Evolutionary conservation across 306 rosid species (phyloP), one percentile per base, ranked within the genome.

Genomic region (Acacia melanoxylon): DNA sequence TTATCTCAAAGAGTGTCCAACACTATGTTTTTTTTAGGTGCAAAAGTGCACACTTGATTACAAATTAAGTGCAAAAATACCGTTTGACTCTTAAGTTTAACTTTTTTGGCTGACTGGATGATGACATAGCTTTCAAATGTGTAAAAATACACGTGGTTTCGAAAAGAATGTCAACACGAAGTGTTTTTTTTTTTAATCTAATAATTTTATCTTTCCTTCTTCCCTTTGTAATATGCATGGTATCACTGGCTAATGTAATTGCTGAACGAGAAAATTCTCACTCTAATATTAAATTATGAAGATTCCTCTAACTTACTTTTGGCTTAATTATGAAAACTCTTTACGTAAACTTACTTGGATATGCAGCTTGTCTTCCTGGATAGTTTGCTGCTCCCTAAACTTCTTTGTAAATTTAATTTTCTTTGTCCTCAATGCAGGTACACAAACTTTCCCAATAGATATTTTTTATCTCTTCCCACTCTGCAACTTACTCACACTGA

Each of bases 391-490:
- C 45, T n/a, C 29, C 54, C 51, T 24, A 58, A 22, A 40, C 16
- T 19, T 41, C 45, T 22, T 8, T 27, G 54, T 22, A 37, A 25
- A 22, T 46, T 45, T 13, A 14, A 5, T 35, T 5, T 2, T n/a
- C 33, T 37, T 51, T 69, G 42, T 9, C 16, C 4, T 77, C 3
- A 19, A 83, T 87, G 78, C 76, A 95, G 99, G 97, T 95, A 95
- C 80, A 85, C 91, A 75, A 93, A 95, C 76, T 89, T 93, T 86
- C 99, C 99, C 54, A 95, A 89, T 77, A 83, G 86, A 52, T 89
- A 89, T 81, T 90, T 95, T 75, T 84, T 91, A 66, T 90, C 94
- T 58, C 88, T 95, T 84, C 99, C 98, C 8, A 84, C 93, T 73
- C 91, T 89, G 90, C 89, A 89, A 80, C 89, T 95, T 51, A 85